Percentiles rank a stretch among this genome's conserved stretches.
These are phyloP conservation scores for Tricholoma bakamatsutake DNA, from an alignment of 768 basidiomycete genomes.

Conservation along the genomic window DNA sequence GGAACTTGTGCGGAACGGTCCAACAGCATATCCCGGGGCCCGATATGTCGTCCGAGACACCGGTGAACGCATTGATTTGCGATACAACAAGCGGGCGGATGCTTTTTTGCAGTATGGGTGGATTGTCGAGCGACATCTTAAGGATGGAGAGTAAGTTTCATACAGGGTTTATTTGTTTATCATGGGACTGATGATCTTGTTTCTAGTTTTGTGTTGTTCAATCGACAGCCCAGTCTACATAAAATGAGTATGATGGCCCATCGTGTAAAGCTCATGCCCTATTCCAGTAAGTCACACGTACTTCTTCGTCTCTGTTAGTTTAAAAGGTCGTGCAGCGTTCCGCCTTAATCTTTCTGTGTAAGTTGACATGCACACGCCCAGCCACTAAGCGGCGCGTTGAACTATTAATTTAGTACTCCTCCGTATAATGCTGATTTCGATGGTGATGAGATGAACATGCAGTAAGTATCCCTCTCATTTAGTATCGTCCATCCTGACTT, in stretches of 20 bases:
- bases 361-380: slow-evolving; percentile 27
- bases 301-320: background rate
- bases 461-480: slow-evolving; percentile 52
- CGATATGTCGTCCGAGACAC: slow-evolving; percentile 96
- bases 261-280: slow-evolving; percentile 93
- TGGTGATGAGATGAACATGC: slow-evolving; percentile 99
- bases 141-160: slow-evolving; percentile 89
- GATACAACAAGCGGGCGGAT: slow-evolving; percentile 94
- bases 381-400: slow-evolving; percentile 20
- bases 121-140: slow-evolving; percentile 96
- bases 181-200: slow-evolving; percentile 4
- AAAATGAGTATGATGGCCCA: slow-evolving; percentile 99
- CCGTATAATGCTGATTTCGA: slow-evolving; percentile 99
- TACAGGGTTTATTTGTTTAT: background rate
- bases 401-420: slow-evolving; percentile 57
- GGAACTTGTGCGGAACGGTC: slow-evolving; percentile 92
- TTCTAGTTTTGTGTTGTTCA: slow-evolving; percentile 83
- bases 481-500: slow-evolving; percentile 4
- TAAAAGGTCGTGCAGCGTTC: slow-evolving; percentile 58
- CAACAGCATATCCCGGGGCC: slow-evolving; percentile 92
- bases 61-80: slow-evolving; percentile 92
- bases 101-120: slow-evolving; percentile 96
- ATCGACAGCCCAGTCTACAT: slow-evolving; percentile 96
- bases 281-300: slow-evolving; percentile 70
- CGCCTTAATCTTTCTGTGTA: slow-evolving; percentile 97